Conservation (phyloP, 1,139 yeast genomes). For the Candida tunisiensis region DNA sequence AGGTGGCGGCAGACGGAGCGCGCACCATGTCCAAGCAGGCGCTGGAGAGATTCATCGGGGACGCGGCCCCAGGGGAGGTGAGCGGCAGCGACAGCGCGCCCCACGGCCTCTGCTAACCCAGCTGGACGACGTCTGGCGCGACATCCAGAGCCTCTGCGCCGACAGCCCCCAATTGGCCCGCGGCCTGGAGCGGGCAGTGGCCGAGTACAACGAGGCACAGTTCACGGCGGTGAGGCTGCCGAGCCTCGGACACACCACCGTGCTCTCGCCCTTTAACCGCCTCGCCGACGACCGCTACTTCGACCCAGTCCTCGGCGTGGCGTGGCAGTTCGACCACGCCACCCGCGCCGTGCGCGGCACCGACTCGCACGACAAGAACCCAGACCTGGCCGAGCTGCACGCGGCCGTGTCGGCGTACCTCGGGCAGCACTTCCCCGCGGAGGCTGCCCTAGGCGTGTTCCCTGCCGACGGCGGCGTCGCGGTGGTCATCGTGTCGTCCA, state of each 20-base stretch:
- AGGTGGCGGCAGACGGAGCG: no score
- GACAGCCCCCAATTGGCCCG: conserved; percentile 1
- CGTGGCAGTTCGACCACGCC: conserved; percentile 47
- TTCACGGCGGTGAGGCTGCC: conserved; percentile 24
- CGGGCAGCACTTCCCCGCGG: conserved; percentile 28
- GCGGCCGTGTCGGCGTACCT: conserved; percentile 18
- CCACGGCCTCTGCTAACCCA: no score
- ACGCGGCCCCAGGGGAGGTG: not conserved
- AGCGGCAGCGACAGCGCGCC: no score
- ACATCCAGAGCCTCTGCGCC: not conserved
- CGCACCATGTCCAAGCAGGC: no score
- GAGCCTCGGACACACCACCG: conserved; percentile 11
- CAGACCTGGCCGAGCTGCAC: conserved; percentile 7
- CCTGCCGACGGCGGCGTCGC: conserved; percentile 33
- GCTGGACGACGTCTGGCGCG: not conserved
- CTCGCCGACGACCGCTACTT: conserved; percentile 27
- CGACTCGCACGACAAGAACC: conserved; percentile 36
- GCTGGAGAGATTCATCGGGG: no score
- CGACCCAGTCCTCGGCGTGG: conserved; percentile 29
- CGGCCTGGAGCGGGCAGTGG: conserved; percentile 20
- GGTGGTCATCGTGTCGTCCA: conserved; percentile 52
- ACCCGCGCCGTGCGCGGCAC: conserved; percentile 13
- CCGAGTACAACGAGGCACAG: conserved; percentile 27
- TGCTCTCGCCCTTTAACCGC: conserved; percentile 31
- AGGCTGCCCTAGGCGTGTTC: conserved; percentile 28